phyloP scores from a whole-genome alignment of 2,329 filamentous ascomycete species.

The Sphaerulina musiva region DNA sequence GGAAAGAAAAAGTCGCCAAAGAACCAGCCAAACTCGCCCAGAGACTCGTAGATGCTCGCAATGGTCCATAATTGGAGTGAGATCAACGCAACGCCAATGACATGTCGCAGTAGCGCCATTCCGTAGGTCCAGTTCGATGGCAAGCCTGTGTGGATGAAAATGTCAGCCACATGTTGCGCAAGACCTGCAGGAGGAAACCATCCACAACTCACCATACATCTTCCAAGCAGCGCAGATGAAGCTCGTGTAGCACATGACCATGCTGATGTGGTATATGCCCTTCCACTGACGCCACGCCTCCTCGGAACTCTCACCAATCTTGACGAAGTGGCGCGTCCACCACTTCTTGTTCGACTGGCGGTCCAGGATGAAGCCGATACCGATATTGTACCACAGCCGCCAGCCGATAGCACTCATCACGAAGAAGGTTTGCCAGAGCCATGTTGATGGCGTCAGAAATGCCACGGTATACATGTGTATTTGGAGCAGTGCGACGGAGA shows the following conservation, averaged over 20 bases:
- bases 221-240: conserved; percentile 93
- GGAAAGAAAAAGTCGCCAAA: conserved; percentile 99
- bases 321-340: conserved; percentile 96
- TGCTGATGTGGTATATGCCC: conserved; percentile 86
- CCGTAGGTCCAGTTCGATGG: conserved; percentile 82
- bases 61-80: conserved; percentile 89
- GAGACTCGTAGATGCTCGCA: conserved; percentile 84
- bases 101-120: conserved; percentile 78
- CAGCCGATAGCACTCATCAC: conserved; percentile 72
- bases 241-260: conserved; percentile 80
- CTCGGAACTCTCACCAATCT: conserved; percentile 81
- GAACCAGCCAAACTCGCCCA: conserved; percentile 98
- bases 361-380: conserved; percentile 77
- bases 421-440: conserved; percentile 69
- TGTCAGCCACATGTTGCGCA: conserved; percentile 9
- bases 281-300: conserved; percentile 99
- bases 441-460: conserved; percentile 68
- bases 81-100: conserved; percentile 72
- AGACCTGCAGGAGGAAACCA: background rate
- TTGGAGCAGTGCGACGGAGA: conserved; percentile 68
- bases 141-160: conserved; percentile 38
- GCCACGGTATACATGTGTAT: conserved; percentile 69
- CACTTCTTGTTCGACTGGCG: conserved; percentile 83
- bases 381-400: conserved; percentile 87
- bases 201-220: conserved; percentile 58